phyloP scores from a whole-genome alignment of 495 filamentous ascomycete genomes.

The Lichina pygmaea region DNA sequence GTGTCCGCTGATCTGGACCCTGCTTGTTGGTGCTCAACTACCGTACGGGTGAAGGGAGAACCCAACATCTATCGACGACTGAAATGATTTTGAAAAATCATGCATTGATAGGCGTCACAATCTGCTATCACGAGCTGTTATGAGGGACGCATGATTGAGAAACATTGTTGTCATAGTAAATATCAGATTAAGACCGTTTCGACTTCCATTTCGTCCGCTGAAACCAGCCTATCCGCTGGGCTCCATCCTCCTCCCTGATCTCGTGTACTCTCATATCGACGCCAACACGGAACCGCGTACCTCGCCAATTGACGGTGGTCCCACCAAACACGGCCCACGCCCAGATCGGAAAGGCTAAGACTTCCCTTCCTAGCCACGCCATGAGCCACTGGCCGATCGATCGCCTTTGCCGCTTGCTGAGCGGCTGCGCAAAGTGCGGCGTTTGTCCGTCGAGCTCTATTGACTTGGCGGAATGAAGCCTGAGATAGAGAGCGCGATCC shows the following conservation, averaged over 20 bases:
- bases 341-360: slow-evolving; percentile 72
- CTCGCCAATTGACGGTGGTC: slow-evolving; percentile 65
- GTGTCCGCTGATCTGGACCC: no score
- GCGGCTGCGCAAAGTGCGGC: slow-evolving; percentile 37
- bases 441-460: slow-evolving; percentile 49
- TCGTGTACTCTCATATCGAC: slow-evolving; percentile 55
- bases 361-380: slow-evolving; percentile 69
- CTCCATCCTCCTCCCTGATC: slow-evolving; percentile 3
- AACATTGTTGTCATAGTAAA: no score
- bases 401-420: slow-evolving; percentile 1
- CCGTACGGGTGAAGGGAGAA: no score
- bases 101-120: no score
- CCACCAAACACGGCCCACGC: slow-evolving; percentile 58
- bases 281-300: slow-evolving; percentile 54
- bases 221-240: background rate
- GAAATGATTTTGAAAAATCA: no score
- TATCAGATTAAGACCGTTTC: background rate
- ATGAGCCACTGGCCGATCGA: slow-evolving; percentile 40
- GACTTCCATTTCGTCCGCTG: background rate
- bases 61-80: no score
- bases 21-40: no score
- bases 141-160: no score
- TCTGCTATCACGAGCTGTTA: no score
- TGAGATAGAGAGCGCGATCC: slow-evolving; percentile 47
- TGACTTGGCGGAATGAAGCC: slow-evolving; percentile 39